These are phyloP conservation scores for Kwoniella shivajii DNA, from an alignment of 1,284 basidiomycete species.

Conservation along the genomic window DNA sequence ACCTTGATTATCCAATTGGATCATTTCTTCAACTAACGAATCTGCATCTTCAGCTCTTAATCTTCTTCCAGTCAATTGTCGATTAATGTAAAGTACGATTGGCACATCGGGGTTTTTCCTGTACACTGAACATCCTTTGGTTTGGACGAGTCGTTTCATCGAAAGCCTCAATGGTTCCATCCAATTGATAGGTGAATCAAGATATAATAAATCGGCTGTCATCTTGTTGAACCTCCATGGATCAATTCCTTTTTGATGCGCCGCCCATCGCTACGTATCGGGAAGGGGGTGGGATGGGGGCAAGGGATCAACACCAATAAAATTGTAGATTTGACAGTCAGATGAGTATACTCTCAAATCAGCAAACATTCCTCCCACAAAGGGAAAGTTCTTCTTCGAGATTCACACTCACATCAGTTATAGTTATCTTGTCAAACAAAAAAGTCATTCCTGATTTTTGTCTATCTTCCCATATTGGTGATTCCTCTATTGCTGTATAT, in stretches of 20 bases:
- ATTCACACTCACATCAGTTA: conserved; percentile 33
- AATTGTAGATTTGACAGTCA: background rate
- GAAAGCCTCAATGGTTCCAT: conserved; percentile 30
- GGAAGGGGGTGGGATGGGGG: background rate
- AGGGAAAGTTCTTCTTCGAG: too few relatives aligned
- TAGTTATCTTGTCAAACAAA: conserved; percentile 35
- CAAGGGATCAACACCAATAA: background rate
- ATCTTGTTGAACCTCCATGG: conserved; percentile 34
- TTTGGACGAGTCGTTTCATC: conserved; percentile 19
- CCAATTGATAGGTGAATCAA: conserved; percentile 29
- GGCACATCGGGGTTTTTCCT: conserved; percentile 23
- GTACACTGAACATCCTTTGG: conserved; percentile 19
- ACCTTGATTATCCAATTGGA: conserved; percentile 19
- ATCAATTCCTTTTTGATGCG: conserved; percentile 23
- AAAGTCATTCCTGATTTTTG: conserved; percentile 22
- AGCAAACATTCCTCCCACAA: background rate
- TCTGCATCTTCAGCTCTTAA: conserved; percentile 22
- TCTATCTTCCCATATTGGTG: conserved; percentile 27
- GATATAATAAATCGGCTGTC: conserved; percentile 24
- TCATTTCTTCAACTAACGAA: conserved; percentile 14
- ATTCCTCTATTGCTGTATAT: conserved; percentile 30
- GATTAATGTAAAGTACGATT: conserved; percentile 36
- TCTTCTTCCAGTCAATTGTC: conserved; percentile 28
- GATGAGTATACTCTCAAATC: background rate
- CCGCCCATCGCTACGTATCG: conserved; percentile 28